phyloP scores from a whole-genome alignment of 2,329 filamentous ascomycete genomes.

The Pseudogymnoascus sp. region DNA sequence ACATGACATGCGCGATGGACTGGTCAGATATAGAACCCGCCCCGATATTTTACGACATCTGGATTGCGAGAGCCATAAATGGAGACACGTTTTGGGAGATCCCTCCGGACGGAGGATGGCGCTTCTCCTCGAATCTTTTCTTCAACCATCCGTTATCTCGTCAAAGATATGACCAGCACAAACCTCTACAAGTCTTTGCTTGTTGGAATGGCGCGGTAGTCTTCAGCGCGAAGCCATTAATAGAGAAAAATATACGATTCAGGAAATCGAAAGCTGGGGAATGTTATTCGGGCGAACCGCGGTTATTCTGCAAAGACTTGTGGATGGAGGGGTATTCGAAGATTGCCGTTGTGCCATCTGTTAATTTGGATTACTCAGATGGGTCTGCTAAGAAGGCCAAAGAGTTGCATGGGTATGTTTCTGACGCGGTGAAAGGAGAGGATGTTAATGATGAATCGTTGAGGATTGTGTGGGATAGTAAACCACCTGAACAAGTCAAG shows the following conservation, averaged over 20 bases:
- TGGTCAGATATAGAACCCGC: constrained; percentile 41
- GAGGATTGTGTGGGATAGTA: constrained; percentile 15
- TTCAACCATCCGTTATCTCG: constrained; percentile 38
- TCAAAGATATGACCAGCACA: constrained; percentile 28
- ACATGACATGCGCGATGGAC: constrained; percentile 54
- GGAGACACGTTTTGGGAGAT: constrained; percentile 51
- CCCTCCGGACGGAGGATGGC: constrained; percentile 42
- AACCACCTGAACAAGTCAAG: constrained; percentile 16
- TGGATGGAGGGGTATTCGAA: constrained; percentile 43
- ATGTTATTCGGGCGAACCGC: constrained; percentile 48
- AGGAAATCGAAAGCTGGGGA: constrained; percentile 36
- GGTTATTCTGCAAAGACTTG: constrained; percentile 50
- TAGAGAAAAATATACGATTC: constrained; percentile 39
- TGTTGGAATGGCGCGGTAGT: constrained; percentile 53
- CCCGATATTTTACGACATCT: constrained; percentile 50
- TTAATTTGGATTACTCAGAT: constrained; percentile 49
- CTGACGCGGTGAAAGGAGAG: constrained; percentile 29
- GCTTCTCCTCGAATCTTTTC: constrained; percentile 44
- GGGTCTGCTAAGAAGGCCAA: constrained; percentile 40
- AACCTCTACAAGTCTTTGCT: constrained; percentile 52
- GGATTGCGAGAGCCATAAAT: constrained; percentile 44
- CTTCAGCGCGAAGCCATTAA: constrained; percentile 41
- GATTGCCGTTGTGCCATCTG: constrained; percentile 48
- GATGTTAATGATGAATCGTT: not conserved
- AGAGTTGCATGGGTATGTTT: constrained; percentile 41